Evolutionary conservation across 371 early-diverging fungal genomes (phyloP).

Genomic region (Batkoa obscura): DNA sequence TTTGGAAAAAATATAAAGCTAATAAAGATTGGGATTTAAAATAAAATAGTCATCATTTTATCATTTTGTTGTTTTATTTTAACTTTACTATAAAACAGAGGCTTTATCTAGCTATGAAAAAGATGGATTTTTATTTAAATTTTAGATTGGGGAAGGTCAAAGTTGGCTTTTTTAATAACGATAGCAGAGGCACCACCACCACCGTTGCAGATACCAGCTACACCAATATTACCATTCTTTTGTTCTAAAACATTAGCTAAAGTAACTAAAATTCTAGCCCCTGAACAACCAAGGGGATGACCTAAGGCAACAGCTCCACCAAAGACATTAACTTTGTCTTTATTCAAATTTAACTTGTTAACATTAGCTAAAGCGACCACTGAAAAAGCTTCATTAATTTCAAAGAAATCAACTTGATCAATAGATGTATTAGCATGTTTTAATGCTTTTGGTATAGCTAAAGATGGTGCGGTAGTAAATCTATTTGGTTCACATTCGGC

Average conservation of each 20-base stretch:
- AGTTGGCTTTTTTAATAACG: conserved; percentile 25
- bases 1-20: too few species aligned
- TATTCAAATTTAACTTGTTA: conserved; percentile 47
- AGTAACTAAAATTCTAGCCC: conserved; percentile 81
- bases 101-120: too few species aligned
- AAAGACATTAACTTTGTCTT: conserved; percentile 69
- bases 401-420: conserved; percentile 57
- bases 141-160: too few species aligned
- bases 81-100: too few species aligned
- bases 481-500: conserved; percentile 51
- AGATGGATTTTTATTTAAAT: too few species aligned
- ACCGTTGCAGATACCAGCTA: conserved; percentile 90
- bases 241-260: conserved; percentile 49
- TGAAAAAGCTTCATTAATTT: conserved; percentile 97
- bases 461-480: conserved; percentile 85
- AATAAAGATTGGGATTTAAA: too few species aligned
- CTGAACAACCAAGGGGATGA: conserved; percentile 94
- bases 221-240: conserved; percentile 59
- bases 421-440: conserved; percentile 42
- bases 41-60: too few species aligned
- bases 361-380: conserved; percentile 86
- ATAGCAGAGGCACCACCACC: conserved; percentile 87
- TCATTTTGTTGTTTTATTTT: too few species aligned
- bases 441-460: conserved; percentile 86
- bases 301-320: conserved; percentile 97